Base-by-base conservation (phyloP, 768 basidiomycete genomes). In the Boletus vermiculosoides region DNA sequence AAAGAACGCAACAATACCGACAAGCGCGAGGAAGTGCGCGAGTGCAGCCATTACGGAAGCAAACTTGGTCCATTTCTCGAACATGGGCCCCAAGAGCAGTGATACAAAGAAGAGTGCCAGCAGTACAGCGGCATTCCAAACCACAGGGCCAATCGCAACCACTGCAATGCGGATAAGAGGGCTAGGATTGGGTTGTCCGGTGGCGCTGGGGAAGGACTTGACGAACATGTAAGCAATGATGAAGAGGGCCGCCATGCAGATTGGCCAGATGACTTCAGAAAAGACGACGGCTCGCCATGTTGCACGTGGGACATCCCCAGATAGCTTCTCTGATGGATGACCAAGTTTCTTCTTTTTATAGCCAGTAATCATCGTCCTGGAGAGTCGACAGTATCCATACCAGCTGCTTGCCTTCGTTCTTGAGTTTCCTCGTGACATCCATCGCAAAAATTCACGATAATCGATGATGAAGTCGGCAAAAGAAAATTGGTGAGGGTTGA, bases 401-500 rank as follows among this genome's bases (percentile, higher is more conserved):
- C 97, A 99, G 62, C 92, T 95, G 76, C 96, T 98, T 49, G 92
- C 90, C 70, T 98, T 96, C 16, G 92, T 89, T 66, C 94, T 80
- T 46, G 97, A 97, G 75, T 98, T 99, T 55, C 97, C 97, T 55
- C 97, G 85, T 11, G 93, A 97, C 95, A 99, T 98, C 97, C 97
- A 99, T 47, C 97, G 87, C 47, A 99, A 74, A 80, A 95, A 98
- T 71, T 99, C 97, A 55, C 97, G 88, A 73, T 98, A 98, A 75
- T 99, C 97, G 71, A 98, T 94, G 76, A 98, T 89, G 76, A 96
- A 99, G 76, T 99, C 97, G 65, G 92, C 76, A 71, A 88, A 92
- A 11, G 93, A 92, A 83, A 98, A 99, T 73, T 98, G 97, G 74
- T 99, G 96, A n/a, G 97, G 97, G 76, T 99, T 99, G 85, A 99